Evolutionary conservation across 371 early-diverging fungal species (phyloP), one percentile per base, ranked within the genome.

Genomic region (Thermomucor indicae-seudaticae): DNA sequence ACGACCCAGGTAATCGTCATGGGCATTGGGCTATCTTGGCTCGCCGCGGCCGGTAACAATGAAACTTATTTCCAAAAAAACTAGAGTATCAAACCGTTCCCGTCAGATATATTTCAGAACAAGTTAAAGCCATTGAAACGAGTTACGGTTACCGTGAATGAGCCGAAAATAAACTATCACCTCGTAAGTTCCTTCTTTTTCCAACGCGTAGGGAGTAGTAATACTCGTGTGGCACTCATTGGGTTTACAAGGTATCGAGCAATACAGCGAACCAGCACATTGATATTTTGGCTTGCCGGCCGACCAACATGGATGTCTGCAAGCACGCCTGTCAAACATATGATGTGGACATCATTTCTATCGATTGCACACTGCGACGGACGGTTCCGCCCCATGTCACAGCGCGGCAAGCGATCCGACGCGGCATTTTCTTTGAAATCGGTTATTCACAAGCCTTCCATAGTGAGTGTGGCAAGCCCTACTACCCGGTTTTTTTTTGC

Each of bases 371-470:
- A 0, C 39, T 47, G 24, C 41, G 57, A 19, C 56, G 42, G n/a
- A 49, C 46, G 6, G 23, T 62, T 48, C 81, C 57, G 67, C 90
- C 45, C 57, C 95, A 58, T 84, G 89, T 16, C 84, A 83, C 70
- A 68, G 81, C 70, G 48, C 92, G 49, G 81, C 87, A 67, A 68
- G 82, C 60, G 62, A 86, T 92, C 2, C 77, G 79, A 17, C 80
- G 89, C 24, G 96, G 95, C 7, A 72, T 93, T 6, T 77, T 76
- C 51, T 92, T 97, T 58, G 97, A 97, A 59, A 79, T 97, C 11
- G 75, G 81, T n/a, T 94, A 93, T 55, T 65, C 79, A 3, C 84
- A 79, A 8, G 81, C 87, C 7, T 75, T 91, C 28, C 54, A 84
- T 70, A 89, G 89, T 85, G 65, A 51, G 53, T 43, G 24, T 4